Percentiles rank a stretch among this genome's conserved stretches.
Conservation (phyloP, 352 stramenopile genomes). For the Globisporangium splendens region DNA sequence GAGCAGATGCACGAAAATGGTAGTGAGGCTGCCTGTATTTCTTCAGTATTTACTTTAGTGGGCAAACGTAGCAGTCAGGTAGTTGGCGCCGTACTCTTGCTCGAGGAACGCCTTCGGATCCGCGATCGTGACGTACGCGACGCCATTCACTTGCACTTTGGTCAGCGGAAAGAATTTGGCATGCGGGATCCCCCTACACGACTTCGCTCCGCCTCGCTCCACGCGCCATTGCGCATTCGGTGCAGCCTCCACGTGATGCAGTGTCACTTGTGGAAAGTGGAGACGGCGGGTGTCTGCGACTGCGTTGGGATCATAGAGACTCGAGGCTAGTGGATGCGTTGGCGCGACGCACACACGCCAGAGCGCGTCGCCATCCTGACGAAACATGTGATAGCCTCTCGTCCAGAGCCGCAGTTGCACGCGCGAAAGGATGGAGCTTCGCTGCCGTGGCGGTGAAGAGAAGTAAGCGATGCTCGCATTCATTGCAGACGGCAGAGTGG, state of each 20-base stretch:
- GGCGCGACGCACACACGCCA: constrained; percentile 12
- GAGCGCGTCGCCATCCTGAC: constrained; percentile 3
- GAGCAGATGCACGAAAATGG: too few relatives aligned
- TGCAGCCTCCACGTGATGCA: neutral
- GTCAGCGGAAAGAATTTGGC: neutral
- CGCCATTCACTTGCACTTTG: constrained; percentile 6
- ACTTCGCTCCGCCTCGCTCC: neutral
- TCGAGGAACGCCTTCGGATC: constrained; percentile 9
- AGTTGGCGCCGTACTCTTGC: constrained; percentile 13
- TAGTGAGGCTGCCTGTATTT: too few relatives aligned
- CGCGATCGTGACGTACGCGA: constrained; percentile 6
- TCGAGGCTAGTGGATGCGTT: constrained; percentile 9
- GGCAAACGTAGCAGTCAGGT: neutral
- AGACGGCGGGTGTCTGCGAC: neutral
- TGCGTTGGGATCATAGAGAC: constrained; percentile 8
- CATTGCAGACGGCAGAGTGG: neutral
- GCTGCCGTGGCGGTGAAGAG: neutral
- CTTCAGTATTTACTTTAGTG: too few relatives aligned
- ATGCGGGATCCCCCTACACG: neutral
- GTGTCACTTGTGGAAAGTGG: neutral
- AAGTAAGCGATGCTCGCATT: neutral
- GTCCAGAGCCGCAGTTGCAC: constrained; percentile 1
- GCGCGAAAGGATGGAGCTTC: neutral
- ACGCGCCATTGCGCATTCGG: neutral
- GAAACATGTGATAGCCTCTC: constrained; percentile 12